phyloP scores from a whole-genome alignment of 345 rosid genomes.

The Aquilaria yunnanensis region DNA sequence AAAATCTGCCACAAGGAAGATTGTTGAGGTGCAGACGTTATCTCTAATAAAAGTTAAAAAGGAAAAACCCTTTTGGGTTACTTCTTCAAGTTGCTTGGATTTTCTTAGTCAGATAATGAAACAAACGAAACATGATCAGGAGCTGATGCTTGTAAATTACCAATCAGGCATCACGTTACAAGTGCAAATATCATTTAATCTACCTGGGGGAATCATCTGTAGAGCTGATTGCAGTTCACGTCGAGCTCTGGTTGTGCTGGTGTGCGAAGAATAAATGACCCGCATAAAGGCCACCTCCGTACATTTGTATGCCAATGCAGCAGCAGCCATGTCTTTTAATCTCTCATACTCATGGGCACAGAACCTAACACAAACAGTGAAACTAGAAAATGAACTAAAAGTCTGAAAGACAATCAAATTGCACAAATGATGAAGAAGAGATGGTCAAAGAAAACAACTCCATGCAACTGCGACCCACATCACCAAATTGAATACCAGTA shows the following conservation, averaged over 20 bases:
- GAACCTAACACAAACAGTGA: conserved; percentile 43
- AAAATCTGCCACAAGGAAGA: no score
- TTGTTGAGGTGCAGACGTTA: no score
- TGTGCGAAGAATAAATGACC: conserved; percentile 65
- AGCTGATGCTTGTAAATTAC: no score
- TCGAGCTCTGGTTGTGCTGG: conserved; percentile 56
- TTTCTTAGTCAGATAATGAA: no score
- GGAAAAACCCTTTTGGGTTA: no score
- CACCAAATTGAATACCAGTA: no score
- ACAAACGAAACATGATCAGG: no score
- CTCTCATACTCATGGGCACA: conserved; percentile 96
- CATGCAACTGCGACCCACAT: background rate
- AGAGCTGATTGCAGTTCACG: conserved; percentile 61
- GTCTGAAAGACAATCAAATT: background rate
- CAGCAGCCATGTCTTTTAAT: conserved; percentile 80
- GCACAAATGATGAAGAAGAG: no score
- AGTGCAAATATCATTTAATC: background rate
- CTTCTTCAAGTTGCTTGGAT: no score
- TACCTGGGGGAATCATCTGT: conserved; percentile 84
- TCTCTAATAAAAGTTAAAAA: no score
- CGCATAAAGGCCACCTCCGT: conserved; percentile 95
- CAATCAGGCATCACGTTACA: no score
- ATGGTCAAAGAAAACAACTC: background rate
- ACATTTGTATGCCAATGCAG: conserved; percentile 97
- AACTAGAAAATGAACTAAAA: background rate